phyloP scores from a whole-genome alignment of 495 filamentous ascomycete genomes.

The Penicillium argentinense region DNA sequence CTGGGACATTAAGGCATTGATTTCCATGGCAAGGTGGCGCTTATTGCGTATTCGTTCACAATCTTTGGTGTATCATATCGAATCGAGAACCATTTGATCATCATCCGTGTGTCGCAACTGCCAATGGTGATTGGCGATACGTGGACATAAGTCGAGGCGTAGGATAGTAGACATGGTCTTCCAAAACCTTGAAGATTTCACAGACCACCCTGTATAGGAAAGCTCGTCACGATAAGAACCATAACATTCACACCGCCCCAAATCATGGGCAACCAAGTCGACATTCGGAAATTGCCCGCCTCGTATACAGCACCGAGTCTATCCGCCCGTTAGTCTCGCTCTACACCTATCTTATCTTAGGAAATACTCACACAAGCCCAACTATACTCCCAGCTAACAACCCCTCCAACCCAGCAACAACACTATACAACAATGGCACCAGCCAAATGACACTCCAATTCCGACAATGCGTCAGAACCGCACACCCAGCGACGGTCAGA shows the following conservation, averaged over 20 bases:
- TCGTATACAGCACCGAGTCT: conserved; percentile 88
- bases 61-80: conserved; percentile 23
- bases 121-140: no score
- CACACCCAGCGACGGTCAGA: conserved; percentile 63
- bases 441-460: conserved; percentile 77
- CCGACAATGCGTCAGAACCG: conserved; percentile 65
- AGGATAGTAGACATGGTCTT: no score
- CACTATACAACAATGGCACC: conserved; percentile 70
- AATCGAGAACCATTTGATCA: no score
- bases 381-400: conserved; percentile 85
- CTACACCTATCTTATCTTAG: background rate
- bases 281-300: conserved; percentile 88
- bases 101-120: no score
- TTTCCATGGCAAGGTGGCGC: conserved; percentile 19
- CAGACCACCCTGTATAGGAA: conserved; percentile 91
- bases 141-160: no score
- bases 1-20: conserved; percentile 25
- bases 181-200: no score
- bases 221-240: conserved; percentile 88
- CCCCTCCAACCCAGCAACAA: conserved; percentile 78
- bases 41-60: conserved; percentile 21
- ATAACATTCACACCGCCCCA: conserved; percentile 92
- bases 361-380: conserved; percentile 73
- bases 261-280: conserved; percentile 93
- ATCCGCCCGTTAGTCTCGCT: conserved; percentile 13